Percentiles rank a stretch among this genome's conserved stretches.
Evolutionary conservation across 176 grass and related monocot species (phyloP).

Genomic region (Juncus inflexus): DNA sequence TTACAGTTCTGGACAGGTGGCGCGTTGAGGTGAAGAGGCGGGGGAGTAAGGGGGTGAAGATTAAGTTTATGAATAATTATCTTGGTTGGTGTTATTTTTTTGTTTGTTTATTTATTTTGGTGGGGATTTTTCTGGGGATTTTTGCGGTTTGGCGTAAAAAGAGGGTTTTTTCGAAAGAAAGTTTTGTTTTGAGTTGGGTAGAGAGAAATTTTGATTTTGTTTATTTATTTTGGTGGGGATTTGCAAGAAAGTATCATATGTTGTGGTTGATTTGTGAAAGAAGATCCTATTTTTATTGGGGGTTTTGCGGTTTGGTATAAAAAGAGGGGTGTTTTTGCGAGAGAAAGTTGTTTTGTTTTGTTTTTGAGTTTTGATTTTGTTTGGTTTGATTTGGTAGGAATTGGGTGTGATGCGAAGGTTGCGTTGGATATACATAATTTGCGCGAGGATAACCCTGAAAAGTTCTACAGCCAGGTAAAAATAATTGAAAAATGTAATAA

Average conservation of each 20-base stretch:
- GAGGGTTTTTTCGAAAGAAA: too few species aligned
- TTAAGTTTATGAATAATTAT: conserved; percentile 82
- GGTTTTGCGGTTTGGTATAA: conserved; percentile 1
- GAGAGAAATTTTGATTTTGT: too few species aligned
- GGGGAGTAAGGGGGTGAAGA: conserved; percentile 40
- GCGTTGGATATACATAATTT: conserved; percentile 93
- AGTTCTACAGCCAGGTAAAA: conserved; percentile 86
- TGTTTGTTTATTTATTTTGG: too few species aligned
- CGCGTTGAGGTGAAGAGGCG: conserved; percentile 48
- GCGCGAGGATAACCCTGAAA: conserved; percentile 95
- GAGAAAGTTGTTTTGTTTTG: too few species aligned
- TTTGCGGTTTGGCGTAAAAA: too few species aligned
- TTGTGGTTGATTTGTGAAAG: too few species aligned
- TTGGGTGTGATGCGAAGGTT: conserved; percentile 99
- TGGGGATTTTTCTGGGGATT: too few species aligned
- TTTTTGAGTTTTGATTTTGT: not conserved
- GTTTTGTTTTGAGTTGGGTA: too few species aligned
- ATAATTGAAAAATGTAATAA: too few species aligned
- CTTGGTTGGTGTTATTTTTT: conserved; percentile 43
- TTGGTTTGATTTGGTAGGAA: conserved; percentile 40
- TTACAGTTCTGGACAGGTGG: conserved; percentile 79
- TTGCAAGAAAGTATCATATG: too few species aligned
- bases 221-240: too few species aligned
- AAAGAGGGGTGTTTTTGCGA: not conserved
- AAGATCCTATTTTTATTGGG: not conserved